Evolutionary conservation across 768 basidiomycete species (phyloP).

Genomic region (Leccinum uliginosum): DNA sequence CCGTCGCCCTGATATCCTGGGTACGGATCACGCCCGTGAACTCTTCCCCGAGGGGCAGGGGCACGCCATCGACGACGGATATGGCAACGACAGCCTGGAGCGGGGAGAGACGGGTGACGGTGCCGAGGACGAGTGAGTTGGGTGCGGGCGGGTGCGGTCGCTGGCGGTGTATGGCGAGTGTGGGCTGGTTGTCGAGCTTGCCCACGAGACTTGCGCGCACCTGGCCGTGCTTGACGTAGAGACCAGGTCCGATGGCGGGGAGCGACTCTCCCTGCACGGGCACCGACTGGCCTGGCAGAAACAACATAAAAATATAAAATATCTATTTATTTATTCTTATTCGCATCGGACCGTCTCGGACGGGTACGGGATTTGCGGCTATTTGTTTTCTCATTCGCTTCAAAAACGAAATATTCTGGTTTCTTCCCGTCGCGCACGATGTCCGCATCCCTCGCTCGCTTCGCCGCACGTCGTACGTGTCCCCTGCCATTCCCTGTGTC

Average conservation of each 20-base stretch:
- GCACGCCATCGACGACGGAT: constrained; percentile 81
- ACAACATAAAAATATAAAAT: constrained; percentile 23
- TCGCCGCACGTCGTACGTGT: constrained; percentile 60
- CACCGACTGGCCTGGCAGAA: constrained; percentile 81
- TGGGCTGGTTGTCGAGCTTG: constrained; percentile 45
- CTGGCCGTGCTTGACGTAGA: constrained; percentile 60
- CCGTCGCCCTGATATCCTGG: constrained; percentile 87
- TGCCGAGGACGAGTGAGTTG: constrained; percentile 76
- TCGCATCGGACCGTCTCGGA: constrained; percentile 6
- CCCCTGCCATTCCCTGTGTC: background rate
- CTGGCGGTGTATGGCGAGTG: constrained; percentile 56
- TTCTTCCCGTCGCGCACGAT: constrained; percentile 34
- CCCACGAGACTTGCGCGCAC: constrained; percentile 72
- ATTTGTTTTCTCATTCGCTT: constrained; percentile 24
- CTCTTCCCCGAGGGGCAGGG: constrained; percentile 79
- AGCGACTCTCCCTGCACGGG: constrained; percentile 48
- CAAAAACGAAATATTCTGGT: constrained; percentile 17
- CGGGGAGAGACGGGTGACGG: constrained; percentile 78
- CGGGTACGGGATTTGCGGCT: constrained; percentile 22
- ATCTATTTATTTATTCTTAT: background rate
- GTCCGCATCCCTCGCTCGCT: constrained; percentile 61
- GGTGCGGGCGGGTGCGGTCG: constrained; percentile 72
- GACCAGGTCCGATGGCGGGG: constrained; percentile 59
- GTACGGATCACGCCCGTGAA: constrained; percentile 84
- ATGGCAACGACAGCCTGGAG: constrained; percentile 81